Evolutionary conservation across 805 yeast species (phyloP), one percentile per base, ranked within the genome.

Genomic region (Candida stauntonica): DNA sequence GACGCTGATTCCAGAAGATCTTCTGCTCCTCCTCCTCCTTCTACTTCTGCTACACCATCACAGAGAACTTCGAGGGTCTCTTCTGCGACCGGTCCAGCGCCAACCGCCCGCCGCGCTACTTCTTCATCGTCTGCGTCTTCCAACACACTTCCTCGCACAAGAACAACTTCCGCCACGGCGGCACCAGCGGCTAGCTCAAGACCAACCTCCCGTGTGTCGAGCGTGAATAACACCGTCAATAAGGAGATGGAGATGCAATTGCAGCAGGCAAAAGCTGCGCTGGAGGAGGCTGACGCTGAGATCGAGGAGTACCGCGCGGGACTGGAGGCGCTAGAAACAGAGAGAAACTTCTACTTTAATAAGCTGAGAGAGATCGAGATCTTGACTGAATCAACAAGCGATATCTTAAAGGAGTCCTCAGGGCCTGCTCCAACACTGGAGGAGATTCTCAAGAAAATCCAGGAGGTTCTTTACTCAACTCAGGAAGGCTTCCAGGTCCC

Each of bases 351-450:
- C 54, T 93, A 93, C 60, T 91, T 86, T 63, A 80, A 83, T 54
- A 93, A 91, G 62, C 67, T 93, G 37, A 73, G 96, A 46, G 95
- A 86, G 42, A 85, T 93, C 39, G 99, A 93, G 61, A 77, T 86
- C 19, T 63, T 89, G 33, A 74, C 82, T 18, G 87, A 83, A 53
- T 73, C 80, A 17, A 69, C 79, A 9, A 72, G 68, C 36, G 82
- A 78, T 36, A 70, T 73, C 37, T 57, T 74, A 33, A 64, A 72
- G 20, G 68, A 62, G 33, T 34, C 41, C 39, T 36, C 20, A 9
- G 38, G 31, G 5, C 47, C 59, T 48, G 33, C 48, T 40, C 48
- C 61, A 11, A 63, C 61, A 30, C 52, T 67, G 36, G 63, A 58
- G 35, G 75, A 66, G 38, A 60, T 77, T 21, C 47, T 80, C 19